Evolutionary conservation across 257 asterid genomes (phyloP), one percentile per base, ranked within the genome.

Genomic region (Agastache rugosa): DNA sequence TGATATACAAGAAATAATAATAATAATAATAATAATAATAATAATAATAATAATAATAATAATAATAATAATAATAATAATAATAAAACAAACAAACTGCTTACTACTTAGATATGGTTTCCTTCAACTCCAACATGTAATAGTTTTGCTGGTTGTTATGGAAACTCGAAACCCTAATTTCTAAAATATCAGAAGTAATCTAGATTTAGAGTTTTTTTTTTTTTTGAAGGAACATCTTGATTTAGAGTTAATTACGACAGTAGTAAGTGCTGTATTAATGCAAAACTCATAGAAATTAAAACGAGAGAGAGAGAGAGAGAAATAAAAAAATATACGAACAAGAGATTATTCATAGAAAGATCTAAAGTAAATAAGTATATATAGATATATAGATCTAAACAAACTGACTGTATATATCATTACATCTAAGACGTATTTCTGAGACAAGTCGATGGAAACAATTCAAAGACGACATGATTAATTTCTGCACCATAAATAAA

Each of bases 371-470:
- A n/a, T 29, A 15, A 0, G 44, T 14, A 60, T 15, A 31, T n/a
- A 37, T 37, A 37, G 42, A 37, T 31, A 27, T 9, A 34, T 22
- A 65, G 71, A 65, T 65, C 71, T 22, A 59, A 65, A 65, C 71
- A 65, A 65, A 65, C 70, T 19, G 19, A 29, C 3, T 29, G 20
- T 67, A n/a, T 25, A 45, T 11, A 45, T 27, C 12, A 15, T 1
- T 29, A 69, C 11, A 17, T 12, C 19, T 50, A 55, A 5, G n/a
- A 27, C 1, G 27, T 17, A 58, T 1, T 23, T 15, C 12, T 27
- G 1, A 58, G 17, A 27, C 17, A 58, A 25, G 15, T 22, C 37
- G 8, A 25, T 0, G 63, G 3, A 14, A 11, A 58, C 64, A 58
- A 23, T 11, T 16, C 39, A 58, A 25, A 42, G 8, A 37, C 42